phyloP scores from a whole-genome alignment of 75 land plant genomes.

The Chamaecyparis obtusa region DNA sequence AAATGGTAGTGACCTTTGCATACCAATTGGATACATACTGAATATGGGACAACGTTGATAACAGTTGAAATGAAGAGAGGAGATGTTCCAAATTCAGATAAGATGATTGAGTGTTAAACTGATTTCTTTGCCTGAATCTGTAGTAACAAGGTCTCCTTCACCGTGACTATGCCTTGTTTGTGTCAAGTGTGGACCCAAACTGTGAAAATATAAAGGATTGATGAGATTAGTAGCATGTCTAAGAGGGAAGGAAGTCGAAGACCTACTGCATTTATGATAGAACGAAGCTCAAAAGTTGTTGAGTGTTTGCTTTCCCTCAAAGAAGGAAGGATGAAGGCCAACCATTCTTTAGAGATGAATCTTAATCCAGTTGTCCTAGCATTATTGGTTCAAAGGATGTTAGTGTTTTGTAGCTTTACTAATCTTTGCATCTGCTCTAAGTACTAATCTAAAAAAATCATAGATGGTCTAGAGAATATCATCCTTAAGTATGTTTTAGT shows the following conservation, averaged over 20 bases:
- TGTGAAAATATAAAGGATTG: neutral
- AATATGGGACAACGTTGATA: neutral
- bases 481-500: too few species aligned
- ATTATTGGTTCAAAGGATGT: neutral
- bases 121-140: neutral
- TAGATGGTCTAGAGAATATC: neutral
- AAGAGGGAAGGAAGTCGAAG: neutral
- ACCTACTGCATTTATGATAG: too few species aligned
- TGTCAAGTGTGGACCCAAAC: neutral
- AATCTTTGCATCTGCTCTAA: neutral
- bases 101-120: neutral
- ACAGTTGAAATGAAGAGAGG: neutral
- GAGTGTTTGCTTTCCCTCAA: neutral
- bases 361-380: too few species aligned
- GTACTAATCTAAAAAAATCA: neutral
- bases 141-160: neutral
- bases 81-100: neutral
- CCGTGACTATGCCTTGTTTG: neutral
- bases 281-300: too few species aligned
- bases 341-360: too few species aligned
- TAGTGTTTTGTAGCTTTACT: neutral
- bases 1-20: neutral
- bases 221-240: neutral
- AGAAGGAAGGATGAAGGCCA: neutral
- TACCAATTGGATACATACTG: neutral